A percentile compares a stretch with the other conserved stretches of the same genome.
Evolutionary conservation across 164 flowering plant genomes (phyloP).

Genomic region (Buxus sempervirens): DNA sequence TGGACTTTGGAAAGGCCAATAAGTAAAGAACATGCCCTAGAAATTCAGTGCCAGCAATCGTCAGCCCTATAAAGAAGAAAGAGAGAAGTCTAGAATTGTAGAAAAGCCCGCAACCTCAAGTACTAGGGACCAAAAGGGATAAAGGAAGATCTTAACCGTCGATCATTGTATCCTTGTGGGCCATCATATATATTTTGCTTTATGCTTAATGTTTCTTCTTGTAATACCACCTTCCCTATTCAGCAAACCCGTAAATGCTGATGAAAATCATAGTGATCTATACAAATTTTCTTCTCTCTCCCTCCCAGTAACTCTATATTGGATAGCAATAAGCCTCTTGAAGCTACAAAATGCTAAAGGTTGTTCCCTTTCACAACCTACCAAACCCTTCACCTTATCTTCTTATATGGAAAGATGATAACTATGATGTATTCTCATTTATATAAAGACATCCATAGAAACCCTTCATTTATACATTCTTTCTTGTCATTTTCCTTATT

Average conservation of each 20-base stretch:
- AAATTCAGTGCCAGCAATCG: slow-evolving; percentile 21
- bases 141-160: slow-evolving; percentile 14
- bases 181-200: slow-evolving; percentile 5
- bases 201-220: neutral
- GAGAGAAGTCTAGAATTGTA: slow-evolving; percentile 5
- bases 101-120: slow-evolving; percentile 18
- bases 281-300: neutral
- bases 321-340: slow-evolving; percentile 2
- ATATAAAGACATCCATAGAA: slow-evolving; percentile 5
- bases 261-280: neutral
- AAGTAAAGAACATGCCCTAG: slow-evolving; percentile 10
- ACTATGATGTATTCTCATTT: neutral
- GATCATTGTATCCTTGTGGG: slow-evolving; percentile 10
- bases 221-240: slow-evolving; percentile 7
- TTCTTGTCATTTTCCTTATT: neutral
- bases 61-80: slow-evolving; percentile 3
- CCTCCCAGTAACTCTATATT: neutral
- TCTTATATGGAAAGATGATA: slow-evolving; percentile 4
- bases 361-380: slow-evolving; percentile 1
- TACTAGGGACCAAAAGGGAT: neutral
- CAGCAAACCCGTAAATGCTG: slow-evolving; percentile 1
- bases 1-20: no score
- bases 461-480: neutral
- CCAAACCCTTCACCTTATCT: slow-evolving; percentile 8
- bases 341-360: neutral